A percentile compares a stretch with the other conserved stretches of the same genome.
These are phyloP conservation scores for Hyaloperonospora arabidopsidis DNA, from an alignment of 352 stramenopile species.

Conservation along the genomic window DNA sequence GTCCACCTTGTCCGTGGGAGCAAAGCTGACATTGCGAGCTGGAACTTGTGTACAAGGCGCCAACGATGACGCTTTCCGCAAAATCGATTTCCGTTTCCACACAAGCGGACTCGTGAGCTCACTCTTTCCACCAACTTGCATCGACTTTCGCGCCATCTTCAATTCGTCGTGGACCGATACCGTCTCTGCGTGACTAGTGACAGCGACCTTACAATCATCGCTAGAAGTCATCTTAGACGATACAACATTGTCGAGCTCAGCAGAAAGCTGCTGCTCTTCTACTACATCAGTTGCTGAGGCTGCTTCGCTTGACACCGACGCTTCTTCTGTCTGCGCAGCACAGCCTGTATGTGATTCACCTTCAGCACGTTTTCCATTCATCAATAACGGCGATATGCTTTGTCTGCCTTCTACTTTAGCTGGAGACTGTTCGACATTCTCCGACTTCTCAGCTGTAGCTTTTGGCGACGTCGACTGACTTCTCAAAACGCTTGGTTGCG, in stretches of 20 bases:
- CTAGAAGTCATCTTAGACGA: not conserved
- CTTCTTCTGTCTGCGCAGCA: not conserved
- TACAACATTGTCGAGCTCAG: not conserved
- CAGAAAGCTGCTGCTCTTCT: not conserved
- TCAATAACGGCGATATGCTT: not conserved
- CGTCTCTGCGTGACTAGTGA: not conserved
- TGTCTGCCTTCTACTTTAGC: not conserved
- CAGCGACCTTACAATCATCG: not conserved
- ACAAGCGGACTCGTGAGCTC: slow-evolving; percentile 14
- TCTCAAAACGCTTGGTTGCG: not conserved
- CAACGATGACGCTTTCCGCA: slow-evolving; percentile 28
- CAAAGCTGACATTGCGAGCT: slow-evolving; percentile 30
- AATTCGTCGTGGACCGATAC: slow-evolving; percentile 5
- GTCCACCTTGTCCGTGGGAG: slow-evolving; percentile 19
- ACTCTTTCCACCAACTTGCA: slow-evolving; percentile 13
- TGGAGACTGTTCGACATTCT: not conserved
- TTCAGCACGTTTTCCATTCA: not conserved
- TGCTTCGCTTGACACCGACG: not conserved
- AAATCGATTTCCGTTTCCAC: slow-evolving; percentile 30
- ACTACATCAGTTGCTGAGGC: not conserved
- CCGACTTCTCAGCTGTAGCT: not conserved
- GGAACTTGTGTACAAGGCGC: slow-evolving; percentile 6
- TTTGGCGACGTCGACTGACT: slow-evolving; percentile 13
- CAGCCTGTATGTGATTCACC: not conserved
- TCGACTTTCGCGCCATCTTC: slow-evolving; percentile 20